A percentile compares a stretch with the other conserved stretches of the same genome.
phyloP scores from a whole-genome alignment of 179 eudicot species.

The Pouteria campechiana region DNA sequence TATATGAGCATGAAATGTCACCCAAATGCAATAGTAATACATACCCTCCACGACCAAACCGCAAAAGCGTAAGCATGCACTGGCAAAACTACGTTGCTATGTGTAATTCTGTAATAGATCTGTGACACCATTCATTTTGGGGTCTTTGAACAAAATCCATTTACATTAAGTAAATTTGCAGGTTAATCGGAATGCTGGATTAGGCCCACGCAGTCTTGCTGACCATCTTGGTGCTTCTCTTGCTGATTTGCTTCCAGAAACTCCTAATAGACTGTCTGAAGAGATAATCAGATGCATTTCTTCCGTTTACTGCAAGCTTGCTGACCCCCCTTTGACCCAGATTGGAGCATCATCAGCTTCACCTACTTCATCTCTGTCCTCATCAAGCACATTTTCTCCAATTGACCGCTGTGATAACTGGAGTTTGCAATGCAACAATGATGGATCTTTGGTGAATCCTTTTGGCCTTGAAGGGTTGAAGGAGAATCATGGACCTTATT shows the following conservation, averaged over 20 bases:
- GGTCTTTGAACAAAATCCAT: not conserved
- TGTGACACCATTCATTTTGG: not conserved
- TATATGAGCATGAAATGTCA: too few relatives aligned
- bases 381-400: slow-evolving; percentile 31
- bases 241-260: slow-evolving; percentile 9
- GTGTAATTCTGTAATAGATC: not conserved
- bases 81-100: not conserved
- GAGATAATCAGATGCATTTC: slow-evolving; percentile 39
- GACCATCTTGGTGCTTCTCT: slow-evolving; percentile 31
- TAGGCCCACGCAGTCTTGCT: slow-evolving; percentile 31
- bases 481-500: slow-evolving; percentile 15
- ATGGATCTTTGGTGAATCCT: slow-evolving; percentile 3
- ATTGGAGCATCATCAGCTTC: slow-evolving; percentile 21
- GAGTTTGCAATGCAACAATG: slow-evolving; percentile 28
- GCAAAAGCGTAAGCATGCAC: too few relatives aligned
- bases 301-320: slow-evolving; percentile 34
- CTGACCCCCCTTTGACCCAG: slow-evolving; percentile 11
- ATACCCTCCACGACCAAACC: too few relatives aligned
- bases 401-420: slow-evolving; percentile 25
- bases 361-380: slow-evolving; percentile 26
- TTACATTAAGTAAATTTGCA: slow-evolving; percentile 5
- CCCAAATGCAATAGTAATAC: too few relatives aligned
- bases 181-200: slow-evolving; percentile 14
- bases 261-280: slow-evolving; percentile 40
- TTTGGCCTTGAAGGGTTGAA: slow-evolving; percentile 8